phyloP scores from a whole-genome alignment of 805 yeast genomes.

The Komagataella mondaviorum region DNA sequence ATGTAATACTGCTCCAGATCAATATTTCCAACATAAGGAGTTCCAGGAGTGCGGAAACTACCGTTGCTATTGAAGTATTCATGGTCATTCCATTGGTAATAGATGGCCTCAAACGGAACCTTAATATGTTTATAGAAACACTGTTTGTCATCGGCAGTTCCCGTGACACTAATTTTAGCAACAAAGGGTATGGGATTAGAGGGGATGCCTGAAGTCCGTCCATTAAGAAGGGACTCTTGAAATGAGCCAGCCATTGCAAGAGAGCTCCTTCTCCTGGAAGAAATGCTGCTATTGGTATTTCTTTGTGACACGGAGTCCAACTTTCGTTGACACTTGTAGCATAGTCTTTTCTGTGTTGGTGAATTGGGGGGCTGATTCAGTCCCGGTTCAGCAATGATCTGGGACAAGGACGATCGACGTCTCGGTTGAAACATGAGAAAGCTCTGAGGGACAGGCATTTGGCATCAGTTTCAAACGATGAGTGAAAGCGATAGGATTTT shows the following conservation, averaged over 20 bases:
- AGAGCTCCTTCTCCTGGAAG: neutral
- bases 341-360: neutral
- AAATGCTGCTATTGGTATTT: neutral
- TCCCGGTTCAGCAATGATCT: slow-evolving; percentile 1
- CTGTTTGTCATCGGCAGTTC: neutral
- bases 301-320: neutral
- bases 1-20: slow-evolving; percentile 14
- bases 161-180: slow-evolving; percentile 11
- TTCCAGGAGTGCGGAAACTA: neutral
- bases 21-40: slow-evolving; percentile 18
- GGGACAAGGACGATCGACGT: slow-evolving; percentile 12
- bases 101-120: slow-evolving; percentile 14
- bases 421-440: slow-evolving; percentile 5
- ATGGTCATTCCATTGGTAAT: slow-evolving; percentile 7
- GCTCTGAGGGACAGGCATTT: neutral
- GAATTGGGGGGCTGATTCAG: neutral
- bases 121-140: slow-evolving; percentile 5
- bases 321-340: neutral
- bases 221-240: slow-evolving; percentile 11
- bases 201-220: slow-evolving; percentile 9
- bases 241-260: slow-evolving; percentile 4
- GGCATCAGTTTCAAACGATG: neutral
- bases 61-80: neutral
- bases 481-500: neutral
- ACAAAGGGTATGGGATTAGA: slow-evolving; percentile 13